Percentiles rank a stretch among this genome's conserved stretches.
Evolutionary conservation across 2,329 filamentous ascomycete genomes (phyloP).

Genomic region (Cercospora janseana): DNA sequence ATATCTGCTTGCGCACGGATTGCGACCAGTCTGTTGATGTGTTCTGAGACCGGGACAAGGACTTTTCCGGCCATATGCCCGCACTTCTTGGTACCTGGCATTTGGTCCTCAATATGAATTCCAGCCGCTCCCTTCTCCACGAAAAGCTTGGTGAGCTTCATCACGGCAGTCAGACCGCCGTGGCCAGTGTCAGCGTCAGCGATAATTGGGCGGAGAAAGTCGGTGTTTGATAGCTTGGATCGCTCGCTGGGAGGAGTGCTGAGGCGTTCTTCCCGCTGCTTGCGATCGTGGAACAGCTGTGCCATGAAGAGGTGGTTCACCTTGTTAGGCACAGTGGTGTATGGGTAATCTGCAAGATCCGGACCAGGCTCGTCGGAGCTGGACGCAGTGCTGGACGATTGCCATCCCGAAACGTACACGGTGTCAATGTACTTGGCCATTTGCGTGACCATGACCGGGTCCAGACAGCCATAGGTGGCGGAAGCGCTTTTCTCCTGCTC

Average conservation of each 20-base stretch:
- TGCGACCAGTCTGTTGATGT: slow-evolving; percentile 95
- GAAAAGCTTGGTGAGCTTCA: slow-evolving; percentile 99
- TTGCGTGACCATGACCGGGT: slow-evolving; percentile 97
- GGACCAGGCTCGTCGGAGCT: slow-evolving; percentile 93
- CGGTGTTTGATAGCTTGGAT: slow-evolving; percentile 70
- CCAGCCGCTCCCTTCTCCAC: slow-evolving; percentile 94
- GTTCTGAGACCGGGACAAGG: slow-evolving; percentile 91
- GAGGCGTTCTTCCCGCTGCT: slow-evolving; percentile 93
- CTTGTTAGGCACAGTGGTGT: slow-evolving; percentile 95
- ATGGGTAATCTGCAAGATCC: slow-evolving; percentile 94
- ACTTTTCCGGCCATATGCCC: slow-evolving; percentile 99
- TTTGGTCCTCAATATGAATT: slow-evolving; percentile 98
- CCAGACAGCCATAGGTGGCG: slow-evolving; percentile 94
- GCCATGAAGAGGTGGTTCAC: slow-evolving; percentile 97
- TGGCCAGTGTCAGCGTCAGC: slow-evolving; percentile 97
- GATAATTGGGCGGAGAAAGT: slow-evolving; percentile 93
- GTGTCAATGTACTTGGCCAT: slow-evolving; percentile 99
- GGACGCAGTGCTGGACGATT: slow-evolving; percentile 94
- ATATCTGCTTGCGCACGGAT: slow-evolving; percentile 98
- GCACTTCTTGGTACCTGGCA: slow-evolving; percentile 98
- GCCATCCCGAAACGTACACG: slow-evolving; percentile 98
- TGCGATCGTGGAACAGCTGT: slow-evolving; percentile 98
- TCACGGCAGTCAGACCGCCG: slow-evolving; percentile 94
- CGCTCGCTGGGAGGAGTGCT: slow-evolving; percentile 72
- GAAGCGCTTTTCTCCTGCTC: slow-evolving; percentile 74